Base-by-base conservation (phyloP, 2,329 filamentous ascomycete genomes). In the Gyromitra esculenta region DNA sequence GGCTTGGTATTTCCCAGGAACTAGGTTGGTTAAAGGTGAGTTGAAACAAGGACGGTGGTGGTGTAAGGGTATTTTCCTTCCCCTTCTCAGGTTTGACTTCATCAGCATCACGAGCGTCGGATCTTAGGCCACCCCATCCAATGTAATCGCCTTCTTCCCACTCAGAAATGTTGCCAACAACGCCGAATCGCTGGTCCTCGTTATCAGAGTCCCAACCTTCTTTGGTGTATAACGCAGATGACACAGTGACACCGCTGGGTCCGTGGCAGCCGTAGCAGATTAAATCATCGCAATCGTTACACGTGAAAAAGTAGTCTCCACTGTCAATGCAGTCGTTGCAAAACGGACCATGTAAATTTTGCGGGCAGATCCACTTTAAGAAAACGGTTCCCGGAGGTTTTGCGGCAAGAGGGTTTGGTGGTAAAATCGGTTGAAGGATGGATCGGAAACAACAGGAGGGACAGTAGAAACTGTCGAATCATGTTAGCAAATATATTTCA, bases 181-280 rank as follows among this genome's bases (percentile, higher is more conserved):
- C 15, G 2, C 75, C 72, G 39, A 62, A 77, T 8, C 56, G 43
- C n/a, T 43, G 48, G 5, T 39, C 25, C n/a, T 76, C 65, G 7
- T 66, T 5, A 1, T 63, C 73, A 4, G 37, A 11, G 13, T 39
- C 62, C 60, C 75, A 74, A 0, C 73, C 75, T 31, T 64, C 18
- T 7, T 45, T n/a, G 5, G 67, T 72, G 18, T 76, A 77, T 8
- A 72, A 37, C 8, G 59, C 56, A 8, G 65, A 71, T 6, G 72
- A 70, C 21, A 76, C 56, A 3, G 59, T 71, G 15, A 60, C 15
- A 6, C 75, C 75, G 0, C 50, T 11, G 5, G 60, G 54, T 2
- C 66, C 63, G n/a, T 71, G 75, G 13, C 75, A 77, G 4, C 35
- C 48, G 9, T 48, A 57, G 6, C 75, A 77, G 11, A 56, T 50